Percentiles rank a stretch among this genome's conserved stretches.
Evolutionary conservation across 1,284 basidiomycete species (phyloP).

Genomic region (Ceratobasidium theobromae): DNA sequence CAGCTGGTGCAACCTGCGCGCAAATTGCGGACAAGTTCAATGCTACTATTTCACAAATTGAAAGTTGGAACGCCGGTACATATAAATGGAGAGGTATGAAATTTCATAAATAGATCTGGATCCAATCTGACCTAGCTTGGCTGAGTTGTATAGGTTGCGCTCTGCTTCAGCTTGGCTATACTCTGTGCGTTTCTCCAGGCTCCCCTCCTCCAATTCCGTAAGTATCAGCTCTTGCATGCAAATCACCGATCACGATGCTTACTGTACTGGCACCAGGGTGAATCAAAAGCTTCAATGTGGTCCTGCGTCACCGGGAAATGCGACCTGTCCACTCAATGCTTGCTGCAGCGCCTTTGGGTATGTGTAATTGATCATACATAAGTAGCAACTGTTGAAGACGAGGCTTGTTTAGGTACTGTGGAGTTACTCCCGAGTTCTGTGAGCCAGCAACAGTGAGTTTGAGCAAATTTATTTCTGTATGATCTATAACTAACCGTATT

Average conservation of each 20-base stretch:
- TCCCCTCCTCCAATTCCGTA: constrained; percentile 19
- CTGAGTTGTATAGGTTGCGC: too few relatives aligned
- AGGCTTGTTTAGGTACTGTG: too few relatives aligned
- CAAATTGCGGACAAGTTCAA: constrained; percentile 6
- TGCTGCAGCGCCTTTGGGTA: constrained; percentile 19
- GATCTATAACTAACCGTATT: neutral
- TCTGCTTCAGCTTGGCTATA: constrained; percentile 9
- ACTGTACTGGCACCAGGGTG: neutral
- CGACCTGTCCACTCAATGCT: constrained; percentile 8
- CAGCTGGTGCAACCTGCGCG: too few relatives aligned
- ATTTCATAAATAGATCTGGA: too few relatives aligned
- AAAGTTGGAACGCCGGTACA: constrained; percentile 9
- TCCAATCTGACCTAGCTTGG: too few relatives aligned
- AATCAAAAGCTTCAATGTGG: constrained; percentile 10
- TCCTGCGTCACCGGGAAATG: neutral
- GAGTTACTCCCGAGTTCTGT: constrained; percentile 12
- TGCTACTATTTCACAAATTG: constrained; percentile 1
- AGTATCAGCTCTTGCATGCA: too few relatives aligned
- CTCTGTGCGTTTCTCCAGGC: constrained; percentile 11
- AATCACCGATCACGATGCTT: neutral
- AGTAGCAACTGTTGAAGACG: too few relatives aligned
- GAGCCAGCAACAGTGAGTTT: neutral
- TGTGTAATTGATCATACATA: too few relatives aligned
- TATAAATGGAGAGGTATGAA: constrained; percentile 25
- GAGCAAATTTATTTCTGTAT: neutral